Conservation (phyloP, 1,139 yeast species). For the Meyerozyma elateridarum region DNA sequence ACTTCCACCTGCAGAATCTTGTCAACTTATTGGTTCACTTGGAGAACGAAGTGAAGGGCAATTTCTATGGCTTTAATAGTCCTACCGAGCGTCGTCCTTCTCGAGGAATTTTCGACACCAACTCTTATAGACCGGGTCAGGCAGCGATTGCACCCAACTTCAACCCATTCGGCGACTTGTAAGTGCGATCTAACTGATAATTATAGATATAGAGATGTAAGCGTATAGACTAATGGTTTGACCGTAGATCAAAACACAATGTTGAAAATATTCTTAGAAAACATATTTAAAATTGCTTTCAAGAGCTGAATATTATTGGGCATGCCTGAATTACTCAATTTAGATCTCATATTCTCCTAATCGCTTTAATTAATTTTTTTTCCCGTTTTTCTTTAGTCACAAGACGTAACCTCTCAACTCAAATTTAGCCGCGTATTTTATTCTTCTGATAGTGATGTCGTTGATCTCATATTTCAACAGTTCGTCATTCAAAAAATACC, state of each 20-base stretch:
- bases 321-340: no score
- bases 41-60: conserved; percentile 31
- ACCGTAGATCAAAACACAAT: no score
- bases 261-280: no score
- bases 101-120: conserved; percentile 3
- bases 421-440: background rate
- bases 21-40: conserved; percentile 32
- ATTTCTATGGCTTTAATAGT: conserved; percentile 40
- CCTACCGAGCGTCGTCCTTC: conserved; percentile 8
- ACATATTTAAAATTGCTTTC: no score
- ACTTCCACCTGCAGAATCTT: conserved; percentile 41
- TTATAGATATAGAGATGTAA: no score
- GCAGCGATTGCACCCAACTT: conserved; percentile 22
- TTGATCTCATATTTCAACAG: conserved; percentile 12
- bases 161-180: conserved; percentile 31
- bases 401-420: no score
- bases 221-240: no score
- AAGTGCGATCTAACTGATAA: no score
- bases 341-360: no score
- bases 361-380: background rate
- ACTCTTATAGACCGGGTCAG: background rate
- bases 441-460: background rate
- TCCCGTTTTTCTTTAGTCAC: background rate
- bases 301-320: no score
- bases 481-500: conserved; percentile 14